Percentiles rank a stretch among this genome's conserved stretches.
Evolutionary conservation across 1,284 basidiomycete genomes (phyloP).

Genomic region (Fomitopsis schrenkii): DNA sequence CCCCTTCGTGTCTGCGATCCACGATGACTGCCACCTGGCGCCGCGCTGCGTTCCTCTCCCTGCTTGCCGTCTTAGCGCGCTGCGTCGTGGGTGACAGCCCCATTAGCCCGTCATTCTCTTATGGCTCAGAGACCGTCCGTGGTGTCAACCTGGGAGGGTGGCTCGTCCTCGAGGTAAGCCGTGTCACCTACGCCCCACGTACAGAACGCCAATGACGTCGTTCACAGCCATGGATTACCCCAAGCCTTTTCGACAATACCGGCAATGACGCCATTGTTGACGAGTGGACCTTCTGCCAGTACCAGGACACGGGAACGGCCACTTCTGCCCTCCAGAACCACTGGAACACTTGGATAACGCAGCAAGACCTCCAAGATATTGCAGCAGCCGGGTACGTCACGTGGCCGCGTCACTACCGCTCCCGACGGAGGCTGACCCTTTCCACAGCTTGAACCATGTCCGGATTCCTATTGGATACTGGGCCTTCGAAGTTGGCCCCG

Average conservation of each 20-base stretch:
- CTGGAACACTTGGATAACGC: conserved; percentile 81
- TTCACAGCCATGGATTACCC: conserved; percentile 77
- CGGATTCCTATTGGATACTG: conserved; percentile 89
- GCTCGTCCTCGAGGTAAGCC: conserved; percentile 68
- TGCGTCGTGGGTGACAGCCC: conserved; percentile 24
- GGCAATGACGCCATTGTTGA: conserved; percentile 69
- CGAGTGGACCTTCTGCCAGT: conserved; percentile 82
- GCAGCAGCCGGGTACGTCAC: conserved; percentile 63
- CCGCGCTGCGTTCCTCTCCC: conserved; percentile 9
- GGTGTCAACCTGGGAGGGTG: conserved; percentile 80
- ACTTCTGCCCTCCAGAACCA: conserved; percentile 52
- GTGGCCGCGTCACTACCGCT: conserved; percentile 15
- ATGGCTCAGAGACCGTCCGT: conserved; percentile 58
- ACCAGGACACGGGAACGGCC: conserved; percentile 50
- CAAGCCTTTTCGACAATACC: conserved; percentile 82
- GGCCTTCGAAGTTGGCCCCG: conserved; percentile 81
- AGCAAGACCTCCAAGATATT: conserved; percentile 70
- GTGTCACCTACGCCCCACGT: conserved; percentile 2
- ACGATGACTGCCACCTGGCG: conserved; percentile 18
- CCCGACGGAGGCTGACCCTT: conserved; percentile 1
- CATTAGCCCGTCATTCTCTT: conserved; percentile 40
- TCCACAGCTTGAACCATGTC: conserved; percentile 72
- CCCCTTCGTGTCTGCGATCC: conserved; percentile 7
- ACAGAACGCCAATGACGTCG: conserved; percentile 3
- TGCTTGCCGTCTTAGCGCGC: conserved; percentile 15